Evolutionary conservation across 345 rosid species (phyloP), one percentile per base, ranked within the genome.

Genomic region (Corymbia maculata): DNA sequence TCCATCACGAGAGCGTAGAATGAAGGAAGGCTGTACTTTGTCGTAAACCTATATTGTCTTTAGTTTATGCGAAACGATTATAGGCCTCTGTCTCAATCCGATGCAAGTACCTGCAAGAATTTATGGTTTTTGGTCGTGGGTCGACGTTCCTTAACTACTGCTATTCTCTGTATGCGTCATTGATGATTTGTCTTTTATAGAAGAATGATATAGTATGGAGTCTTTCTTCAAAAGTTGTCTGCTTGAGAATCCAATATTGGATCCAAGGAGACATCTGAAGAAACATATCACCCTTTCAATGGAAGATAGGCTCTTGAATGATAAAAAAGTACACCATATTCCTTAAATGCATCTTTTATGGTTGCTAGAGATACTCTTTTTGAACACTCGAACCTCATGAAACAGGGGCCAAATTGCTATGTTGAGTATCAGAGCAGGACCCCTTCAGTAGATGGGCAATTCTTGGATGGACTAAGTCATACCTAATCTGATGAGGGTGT

Each of bases 281-380:
- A 36, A 70, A 1, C 0, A 75, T 75, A 75, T 2, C 26, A 36
- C 47, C 0, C 49, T 75, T 44, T 42, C 0, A 17, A 36, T 0
- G 82, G 49, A 75, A 75, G 82, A 17, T 24, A 9, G 82, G 19
- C 47, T 75, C 47, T 42, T 0, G 4, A 36, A 47, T 19, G 26
- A 9, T 36, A 17, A 13, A 10, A 8, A 36, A 36, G 47, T 9
- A 70, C 36, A 19, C 24, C 1, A 7, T 70, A 17, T 36, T 36
- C 12, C 47, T 36, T 36, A 70, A 9, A 36, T 36, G 17, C 4
- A 19, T 68, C 45, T 68, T 8, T 4, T 2, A 6, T 32, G 79
- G 79, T 68, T 0, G 19, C 19, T 22, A 11, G 3, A 36, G 79
- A 68, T 30, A 68, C 79, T 68, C 79, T 16, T 68, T 68, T 32